These are phyloP conservation scores for Arxiozyma slooffiae DNA, from an alignment of 1,139 yeast species.

Conservation along the genomic window DNA sequence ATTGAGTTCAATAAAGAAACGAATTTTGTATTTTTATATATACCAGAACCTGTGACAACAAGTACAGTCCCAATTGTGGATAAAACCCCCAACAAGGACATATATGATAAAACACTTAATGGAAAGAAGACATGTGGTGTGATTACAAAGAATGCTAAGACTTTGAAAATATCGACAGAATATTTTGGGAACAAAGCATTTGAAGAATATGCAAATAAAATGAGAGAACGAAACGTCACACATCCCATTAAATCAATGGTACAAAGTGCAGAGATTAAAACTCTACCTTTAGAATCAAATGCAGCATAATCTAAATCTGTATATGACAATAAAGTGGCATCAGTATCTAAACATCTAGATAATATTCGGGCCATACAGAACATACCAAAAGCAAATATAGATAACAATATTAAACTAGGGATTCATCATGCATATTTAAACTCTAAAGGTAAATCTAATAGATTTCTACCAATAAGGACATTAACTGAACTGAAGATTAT, in stretches of 20 bases:
- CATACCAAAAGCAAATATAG: conserved; percentile 53
- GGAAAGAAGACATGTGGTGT: conserved; percentile 64
- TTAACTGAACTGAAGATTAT: conserved; percentile 82
- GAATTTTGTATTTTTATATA: conserved; percentile 43
- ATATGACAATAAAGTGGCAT: conserved; percentile 70
- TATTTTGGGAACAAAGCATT: conserved; percentile 51
- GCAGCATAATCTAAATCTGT: conserved; percentile 81
- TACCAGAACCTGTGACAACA: conserved; percentile 53
- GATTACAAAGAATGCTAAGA: conserved; percentile 48
- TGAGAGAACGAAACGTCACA: conserved; percentile 67
- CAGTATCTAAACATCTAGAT: conserved; percentile 61
- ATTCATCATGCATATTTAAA: conserved; percentile 74
- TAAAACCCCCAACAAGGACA: conserved; percentile 65
- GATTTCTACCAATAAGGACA: conserved; percentile 76
- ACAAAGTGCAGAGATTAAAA: conserved; percentile 60
- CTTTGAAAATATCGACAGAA: conserved; percentile 43
- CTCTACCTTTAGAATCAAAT: conserved; percentile 50
- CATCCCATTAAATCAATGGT: conserved; percentile 68
- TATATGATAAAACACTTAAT: conserved; percentile 56
- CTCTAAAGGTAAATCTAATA: conserved; percentile 76
- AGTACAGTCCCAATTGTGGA: conserved; percentile 56
- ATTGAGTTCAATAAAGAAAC: conserved; percentile 60
- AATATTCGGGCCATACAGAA: conserved; percentile 58
- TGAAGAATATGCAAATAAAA: conserved; percentile 79
- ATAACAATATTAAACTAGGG: conserved; percentile 46